phyloP scores from a whole-genome alignment of 1,139 yeast species.

The Williopsis jadinii region DNA sequence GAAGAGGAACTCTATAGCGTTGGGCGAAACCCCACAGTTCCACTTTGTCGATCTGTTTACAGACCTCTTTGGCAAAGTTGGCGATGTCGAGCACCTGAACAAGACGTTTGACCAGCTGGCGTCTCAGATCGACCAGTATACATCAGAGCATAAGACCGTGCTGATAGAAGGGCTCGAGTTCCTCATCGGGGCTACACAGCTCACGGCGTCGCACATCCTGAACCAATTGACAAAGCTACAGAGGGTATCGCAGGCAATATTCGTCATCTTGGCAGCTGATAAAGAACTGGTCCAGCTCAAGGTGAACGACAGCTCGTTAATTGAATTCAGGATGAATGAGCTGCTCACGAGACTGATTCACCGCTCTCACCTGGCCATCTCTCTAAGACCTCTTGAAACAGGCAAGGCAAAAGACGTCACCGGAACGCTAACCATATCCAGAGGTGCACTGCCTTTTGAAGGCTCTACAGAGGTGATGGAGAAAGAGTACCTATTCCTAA shows the following conservation, averaged over 20 bases:
- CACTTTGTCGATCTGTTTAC: conserved; percentile 40
- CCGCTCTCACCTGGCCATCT: conserved; percentile 42
- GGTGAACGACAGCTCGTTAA: conserved; percentile 27
- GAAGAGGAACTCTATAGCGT: conserved; percentile 39
- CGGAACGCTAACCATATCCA: conserved; percentile 54
- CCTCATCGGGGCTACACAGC: conserved; percentile 36
- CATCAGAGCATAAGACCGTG: conserved; percentile 11
- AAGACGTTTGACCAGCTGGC: conserved; percentile 22
- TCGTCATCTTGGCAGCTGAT: conserved; percentile 30
- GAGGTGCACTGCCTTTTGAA: conserved; percentile 38
- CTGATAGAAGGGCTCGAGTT: conserved; percentile 46
- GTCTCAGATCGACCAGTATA: conserved; percentile 8
- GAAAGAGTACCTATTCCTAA: conserved; percentile 57
- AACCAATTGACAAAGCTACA: conserved; percentile 32
- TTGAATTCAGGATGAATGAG: conserved; percentile 38
- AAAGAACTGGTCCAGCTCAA: conserved; percentile 34
- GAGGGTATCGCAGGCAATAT: conserved; percentile 28
- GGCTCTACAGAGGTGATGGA: conserved; percentile 35
- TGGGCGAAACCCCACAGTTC: conserved; percentile 25
- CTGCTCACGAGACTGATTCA: conserved; percentile 36
- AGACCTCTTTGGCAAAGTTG: conserved; percentile 29
- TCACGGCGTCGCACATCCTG: conserved; percentile 31
- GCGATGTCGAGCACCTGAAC: conserved; percentile 29
- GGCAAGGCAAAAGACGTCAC: conserved; percentile 83
- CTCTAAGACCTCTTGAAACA: conserved; percentile 60